phyloP scores from a whole-genome alignment of 2,329 filamentous ascomycete genomes.

The Ceratocystis diversiconidia region DNA sequence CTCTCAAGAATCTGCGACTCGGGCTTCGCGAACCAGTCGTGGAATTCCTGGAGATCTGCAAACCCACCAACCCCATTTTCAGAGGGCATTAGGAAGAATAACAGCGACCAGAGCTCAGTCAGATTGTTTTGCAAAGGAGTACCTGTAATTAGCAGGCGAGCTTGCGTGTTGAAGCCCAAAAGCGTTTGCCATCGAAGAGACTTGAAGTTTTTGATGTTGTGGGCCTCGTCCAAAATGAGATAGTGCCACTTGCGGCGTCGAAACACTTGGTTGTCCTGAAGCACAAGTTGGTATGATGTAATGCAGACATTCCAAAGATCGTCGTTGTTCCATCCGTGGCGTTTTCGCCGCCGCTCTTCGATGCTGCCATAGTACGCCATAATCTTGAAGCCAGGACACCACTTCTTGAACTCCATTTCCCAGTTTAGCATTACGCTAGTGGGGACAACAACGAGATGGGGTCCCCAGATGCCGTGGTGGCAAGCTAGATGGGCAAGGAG shows the following conservation, averaged over 20 bases:
- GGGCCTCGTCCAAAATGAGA: conserved; percentile 93
- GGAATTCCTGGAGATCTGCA: conserved; percentile 88
- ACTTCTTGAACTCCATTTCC: conserved; percentile 99
- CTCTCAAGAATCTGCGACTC: conserved; percentile 94
- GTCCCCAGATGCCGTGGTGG: conserved; percentile 82
- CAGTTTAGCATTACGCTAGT: conserved; percentile 98
- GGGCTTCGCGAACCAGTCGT: conserved; percentile 87
- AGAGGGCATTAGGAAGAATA: conserved; percentile 93
- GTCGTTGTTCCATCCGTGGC: conserved; percentile 84
- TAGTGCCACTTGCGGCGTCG: conserved; percentile 92
- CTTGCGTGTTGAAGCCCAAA: conserved; percentile 80
- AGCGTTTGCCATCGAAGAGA: conserved; percentile 94
- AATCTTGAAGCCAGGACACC: conserved; percentile 95
- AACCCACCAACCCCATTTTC: conserved; percentile 79
- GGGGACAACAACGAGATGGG: conserved; percentile 88
- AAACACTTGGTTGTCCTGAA: conserved; percentile 88
- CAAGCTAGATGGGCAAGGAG: conserved; percentile 85
- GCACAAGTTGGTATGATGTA: conserved; percentile 90
- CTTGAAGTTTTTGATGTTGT: conserved; percentile 99
- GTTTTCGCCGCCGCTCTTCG: conserved; percentile 81
- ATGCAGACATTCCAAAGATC: conserved; percentile 95
- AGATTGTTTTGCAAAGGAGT: conserved; percentile 95
- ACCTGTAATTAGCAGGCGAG: conserved; percentile 76
- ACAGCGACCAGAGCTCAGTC: conserved; percentile 87
- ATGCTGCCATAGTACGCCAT: conserved; percentile 91